Conservation (phyloP, 495 filamentous ascomycete species). For the Talaromyces wortmannii region DNA sequence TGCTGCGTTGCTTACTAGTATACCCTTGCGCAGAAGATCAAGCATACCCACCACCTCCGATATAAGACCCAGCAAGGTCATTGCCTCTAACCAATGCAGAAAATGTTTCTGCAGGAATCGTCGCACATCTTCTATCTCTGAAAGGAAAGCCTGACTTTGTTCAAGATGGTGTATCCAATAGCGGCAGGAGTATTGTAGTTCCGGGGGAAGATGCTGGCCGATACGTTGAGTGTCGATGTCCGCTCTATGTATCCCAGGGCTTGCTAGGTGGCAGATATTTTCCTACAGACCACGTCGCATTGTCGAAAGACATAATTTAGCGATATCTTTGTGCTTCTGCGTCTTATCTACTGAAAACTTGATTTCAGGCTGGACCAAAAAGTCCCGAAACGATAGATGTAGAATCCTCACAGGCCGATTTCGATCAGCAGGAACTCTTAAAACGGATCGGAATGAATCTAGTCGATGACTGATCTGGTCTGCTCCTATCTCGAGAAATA, state of each 20-base stretch:
- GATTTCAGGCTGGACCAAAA: constrained; percentile 12
- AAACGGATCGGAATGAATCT: constrained; percentile 3
- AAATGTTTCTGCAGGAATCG: constrained; percentile 33
- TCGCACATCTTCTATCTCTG: constrained; percentile 16
- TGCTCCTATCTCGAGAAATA: constrained; percentile 6
- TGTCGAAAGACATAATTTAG: constrained; percentile 15
- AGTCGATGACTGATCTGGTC: constrained; percentile 2
- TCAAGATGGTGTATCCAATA: constrained; percentile 35
- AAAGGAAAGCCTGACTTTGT: constrained; percentile 14
- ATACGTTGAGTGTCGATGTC: constrained; percentile 14
- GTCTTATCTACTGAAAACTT: constrained; percentile 10
- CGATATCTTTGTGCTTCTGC: not conserved
- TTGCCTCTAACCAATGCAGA: constrained; percentile 38
- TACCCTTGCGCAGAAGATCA: not conserved
- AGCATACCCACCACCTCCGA: constrained; percentile 14
- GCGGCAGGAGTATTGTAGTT: constrained; percentile 29
- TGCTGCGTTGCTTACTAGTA: constrained; percentile 1
- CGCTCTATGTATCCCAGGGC: constrained; percentile 11
- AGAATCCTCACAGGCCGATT: constrained; percentile 14
- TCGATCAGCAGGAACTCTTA: constrained; percentile 5
- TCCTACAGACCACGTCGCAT: constrained; percentile 20
- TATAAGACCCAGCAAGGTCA: constrained; percentile 27
- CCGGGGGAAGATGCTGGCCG: constrained; percentile 12
- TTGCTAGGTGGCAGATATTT: constrained; percentile 31
- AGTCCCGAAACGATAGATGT: constrained; percentile 47